Evolutionary conservation across 1,284 basidiomycete species (phyloP).

Genomic region (Cryptococcus sp.): DNA sequence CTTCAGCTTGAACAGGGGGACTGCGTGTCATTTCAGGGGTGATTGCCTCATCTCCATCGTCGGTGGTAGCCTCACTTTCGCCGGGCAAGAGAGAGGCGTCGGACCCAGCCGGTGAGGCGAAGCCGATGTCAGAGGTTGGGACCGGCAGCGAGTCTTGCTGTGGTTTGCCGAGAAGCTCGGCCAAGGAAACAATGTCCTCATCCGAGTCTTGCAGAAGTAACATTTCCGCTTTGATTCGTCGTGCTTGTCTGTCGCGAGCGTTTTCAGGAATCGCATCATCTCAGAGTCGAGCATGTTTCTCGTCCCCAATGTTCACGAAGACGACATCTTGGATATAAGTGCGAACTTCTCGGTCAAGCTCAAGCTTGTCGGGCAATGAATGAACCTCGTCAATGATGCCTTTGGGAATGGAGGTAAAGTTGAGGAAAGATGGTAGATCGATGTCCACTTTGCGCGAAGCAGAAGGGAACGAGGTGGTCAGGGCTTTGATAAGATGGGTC

Average conservation of each 20-base stretch:
- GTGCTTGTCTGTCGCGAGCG: conserved; percentile 13
- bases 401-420: conserved; percentile 30
- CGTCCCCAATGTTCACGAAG: conserved; percentile 16
- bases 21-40: conserved; percentile 27
- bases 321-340: conserved; percentile 25
- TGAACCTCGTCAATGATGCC: conserved; percentile 19
- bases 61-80: conserved; percentile 17
- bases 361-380: conserved; percentile 20
- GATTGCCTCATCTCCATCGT: conserved; percentile 27
- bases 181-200: conserved; percentile 9
- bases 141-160: neutral
- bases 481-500: conserved; percentile 31
- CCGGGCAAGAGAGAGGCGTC: conserved; percentile 17
- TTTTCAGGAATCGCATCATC: neutral
- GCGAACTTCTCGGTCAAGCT: conserved; percentile 19
- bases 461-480: conserved; percentile 33
- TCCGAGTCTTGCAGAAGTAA: conserved; percentile 17
- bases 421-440: conserved; percentile 27
- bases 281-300: conserved; percentile 21
- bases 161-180: conserved; percentile 1
- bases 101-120: conserved; percentile 8
- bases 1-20: conserved; percentile 2
- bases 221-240: conserved; percentile 32
- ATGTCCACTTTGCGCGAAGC: conserved; percentile 18
- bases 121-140: neutral